Evolutionary conservation across 1,284 basidiomycete genomes (phyloP).

Genomic region (Volvariella volvacea): DNA sequence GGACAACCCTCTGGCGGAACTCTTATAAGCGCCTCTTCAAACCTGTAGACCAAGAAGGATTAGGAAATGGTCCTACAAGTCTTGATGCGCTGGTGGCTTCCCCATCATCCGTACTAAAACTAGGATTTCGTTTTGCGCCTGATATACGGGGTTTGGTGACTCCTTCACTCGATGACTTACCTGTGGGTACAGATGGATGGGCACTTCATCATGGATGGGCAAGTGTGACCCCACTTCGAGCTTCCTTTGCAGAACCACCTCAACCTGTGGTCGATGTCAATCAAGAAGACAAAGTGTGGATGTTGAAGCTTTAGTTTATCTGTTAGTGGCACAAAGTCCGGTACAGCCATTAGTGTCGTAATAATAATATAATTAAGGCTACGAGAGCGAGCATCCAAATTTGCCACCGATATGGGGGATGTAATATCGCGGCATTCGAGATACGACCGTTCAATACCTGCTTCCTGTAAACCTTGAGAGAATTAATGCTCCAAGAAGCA

Average conservation of each 20-base stretch:
- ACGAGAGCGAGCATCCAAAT: neutral
- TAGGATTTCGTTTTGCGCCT: slow-evolving; percentile 74
- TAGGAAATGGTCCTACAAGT: slow-evolving; percentile 26
- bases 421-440: slow-evolving; percentile 4
- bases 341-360: neutral
- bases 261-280: slow-evolving; percentile 14
- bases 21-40: slow-evolving; percentile 73
- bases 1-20: slow-evolving; percentile 75
- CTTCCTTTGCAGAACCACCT: slow-evolving; percentile 63
- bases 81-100: slow-evolving; percentile 29
- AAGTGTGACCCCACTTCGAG: slow-evolving; percentile 70
- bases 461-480: slow-evolving; percentile 30
- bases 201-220: slow-evolving; percentile 61
- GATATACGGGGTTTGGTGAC: slow-evolving; percentile 66
- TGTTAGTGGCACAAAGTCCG: neutral
- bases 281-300: slow-evolving; percentile 40
- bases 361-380: neutral
- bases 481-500: slow-evolving; percentile 34
- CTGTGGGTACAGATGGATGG: slow-evolving; percentile 79
- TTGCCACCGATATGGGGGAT: neutral
- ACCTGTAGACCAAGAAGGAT: slow-evolving; percentile 22
- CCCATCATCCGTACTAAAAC: slow-evolving; percentile 18
- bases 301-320: slow-evolving; percentile 30
- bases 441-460: slow-evolving; percentile 20
- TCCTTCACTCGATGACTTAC: slow-evolving; percentile 50